Conservation (phyloP, 2,329 filamentous ascomycete genomes). For the Neofusicoccum parvum region DNA sequence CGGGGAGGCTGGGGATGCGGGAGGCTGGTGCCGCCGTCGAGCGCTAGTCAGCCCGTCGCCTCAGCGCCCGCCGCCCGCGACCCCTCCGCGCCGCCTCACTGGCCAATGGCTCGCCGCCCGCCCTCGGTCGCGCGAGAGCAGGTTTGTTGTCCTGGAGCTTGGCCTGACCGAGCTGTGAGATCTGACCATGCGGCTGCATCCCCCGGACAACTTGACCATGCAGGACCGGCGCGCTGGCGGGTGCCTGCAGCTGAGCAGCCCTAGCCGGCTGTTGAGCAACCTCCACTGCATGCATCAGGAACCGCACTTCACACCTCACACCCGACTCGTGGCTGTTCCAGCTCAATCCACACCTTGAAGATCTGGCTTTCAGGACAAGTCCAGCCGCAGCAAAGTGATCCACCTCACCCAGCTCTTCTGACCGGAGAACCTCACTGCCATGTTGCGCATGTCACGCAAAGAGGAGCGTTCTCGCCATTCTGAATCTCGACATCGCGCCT, state of each 20-base stretch:
- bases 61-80: not conserved
- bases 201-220: not conserved
- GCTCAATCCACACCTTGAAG: too few species aligned
- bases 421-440: too few species aligned
- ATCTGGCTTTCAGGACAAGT: too few species aligned
- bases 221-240: not conserved
- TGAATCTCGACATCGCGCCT: too few species aligned
- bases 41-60: not conserved
- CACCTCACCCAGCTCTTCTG: too few species aligned
- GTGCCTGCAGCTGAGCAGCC: conserved; percentile 1
- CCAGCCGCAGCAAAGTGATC: too few species aligned
- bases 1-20: conserved; percentile 7
- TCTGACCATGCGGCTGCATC: not conserved
- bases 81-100: not conserved
- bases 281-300: not conserved
- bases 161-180: not conserved
- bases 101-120: not conserved
- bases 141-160: not conserved
- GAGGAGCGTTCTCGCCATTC: too few species aligned
- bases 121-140: not conserved
- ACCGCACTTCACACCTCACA: too few species aligned
- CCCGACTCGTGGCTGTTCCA: too few species aligned
- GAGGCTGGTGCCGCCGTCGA: not conserved
- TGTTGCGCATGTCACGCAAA: too few species aligned
- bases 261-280: not conserved